Evolutionary conservation across 768 basidiomycete species (phyloP).

Genomic region (Boletus rubropictus): DNA sequence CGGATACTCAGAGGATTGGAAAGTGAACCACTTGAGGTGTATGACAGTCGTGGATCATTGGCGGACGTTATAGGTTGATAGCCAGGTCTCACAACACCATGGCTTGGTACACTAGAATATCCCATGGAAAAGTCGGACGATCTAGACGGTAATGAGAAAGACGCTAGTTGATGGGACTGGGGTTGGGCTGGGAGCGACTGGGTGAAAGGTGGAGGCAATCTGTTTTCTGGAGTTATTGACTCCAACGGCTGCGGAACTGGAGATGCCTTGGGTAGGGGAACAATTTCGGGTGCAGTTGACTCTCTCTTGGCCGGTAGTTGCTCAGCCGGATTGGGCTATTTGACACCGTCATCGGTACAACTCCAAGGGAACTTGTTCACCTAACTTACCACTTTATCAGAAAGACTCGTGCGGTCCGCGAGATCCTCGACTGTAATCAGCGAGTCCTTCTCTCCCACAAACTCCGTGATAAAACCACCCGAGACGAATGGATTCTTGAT

Average conservation of each 20-base stretch:
- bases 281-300: conserved; percentile 4
- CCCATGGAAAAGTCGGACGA: conserved; percentile 11
- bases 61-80: conserved; percentile 28
- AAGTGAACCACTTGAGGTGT: conserved; percentile 38
- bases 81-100: conserved; percentile 18
- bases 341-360: conserved; percentile 1
- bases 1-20: conserved; percentile 53
- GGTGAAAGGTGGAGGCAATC: neutral
- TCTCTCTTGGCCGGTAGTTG: conserved; percentile 18
- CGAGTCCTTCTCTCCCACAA: conserved; percentile 29
- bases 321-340: conserved; percentile 16
- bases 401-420: conserved; percentile 10
- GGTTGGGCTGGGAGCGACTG: conserved; percentile 11
- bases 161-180: conserved; percentile 10
- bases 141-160: conserved; percentile 14
- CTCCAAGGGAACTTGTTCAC: neutral
- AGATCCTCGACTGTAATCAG: conserved; percentile 18
- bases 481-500: conserved; percentile 45
- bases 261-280: conserved; percentile 13
- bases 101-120: conserved; percentile 11
- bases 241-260: conserved; percentile 9
- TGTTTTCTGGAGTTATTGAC: conserved; percentile 12
- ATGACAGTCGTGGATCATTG: conserved; percentile 30
- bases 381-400: conserved; percentile 15
- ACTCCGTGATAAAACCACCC: conserved; percentile 45